Conservation (phyloP, 164 flowering plant genomes). For the Magnolia changhungtana region DNA sequence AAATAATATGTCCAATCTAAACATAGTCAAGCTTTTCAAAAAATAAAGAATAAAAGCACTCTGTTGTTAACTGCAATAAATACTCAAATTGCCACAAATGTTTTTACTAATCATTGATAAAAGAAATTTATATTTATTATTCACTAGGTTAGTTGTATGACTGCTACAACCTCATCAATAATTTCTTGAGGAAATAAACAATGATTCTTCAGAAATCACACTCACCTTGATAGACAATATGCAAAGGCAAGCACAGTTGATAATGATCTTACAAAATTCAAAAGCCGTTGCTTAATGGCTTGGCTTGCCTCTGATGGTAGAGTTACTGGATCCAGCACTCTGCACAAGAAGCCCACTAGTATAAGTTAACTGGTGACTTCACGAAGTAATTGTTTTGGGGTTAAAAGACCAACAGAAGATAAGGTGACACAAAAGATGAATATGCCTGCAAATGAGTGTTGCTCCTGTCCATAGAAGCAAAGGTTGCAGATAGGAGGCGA, state of each 20-base stretch:
- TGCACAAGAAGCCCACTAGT: constrained; percentile 28
- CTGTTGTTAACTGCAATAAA: no score
- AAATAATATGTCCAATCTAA: no score
- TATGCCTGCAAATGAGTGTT: constrained; percentile 81
- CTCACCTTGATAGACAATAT: constrained; percentile 81
- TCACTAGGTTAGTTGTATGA: no score
- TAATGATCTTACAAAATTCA: constrained; percentile 78
- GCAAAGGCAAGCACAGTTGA: constrained; percentile 91
- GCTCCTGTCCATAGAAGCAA: constrained; percentile 86
- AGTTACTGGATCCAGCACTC: constrained; percentile 77
- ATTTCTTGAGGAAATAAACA: neutral
- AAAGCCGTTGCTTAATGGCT: constrained; percentile 71
- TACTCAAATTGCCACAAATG: no score
- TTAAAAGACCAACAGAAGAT: neutral
- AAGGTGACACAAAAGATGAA: neutral
- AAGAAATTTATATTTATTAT: no score
- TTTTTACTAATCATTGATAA: no score
- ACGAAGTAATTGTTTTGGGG: neutral
- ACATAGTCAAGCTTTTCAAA: no score
- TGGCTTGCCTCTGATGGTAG: constrained; percentile 83
- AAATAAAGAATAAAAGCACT: no score
- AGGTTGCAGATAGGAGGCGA: constrained; percentile 75
- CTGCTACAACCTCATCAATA: neutral
- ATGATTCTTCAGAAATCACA: neutral
- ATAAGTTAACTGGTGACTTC: constrained; percentile 5